Conservation (phyloP, 2,329 filamentous ascomycete species). For the Epichloe elymi region DNA sequence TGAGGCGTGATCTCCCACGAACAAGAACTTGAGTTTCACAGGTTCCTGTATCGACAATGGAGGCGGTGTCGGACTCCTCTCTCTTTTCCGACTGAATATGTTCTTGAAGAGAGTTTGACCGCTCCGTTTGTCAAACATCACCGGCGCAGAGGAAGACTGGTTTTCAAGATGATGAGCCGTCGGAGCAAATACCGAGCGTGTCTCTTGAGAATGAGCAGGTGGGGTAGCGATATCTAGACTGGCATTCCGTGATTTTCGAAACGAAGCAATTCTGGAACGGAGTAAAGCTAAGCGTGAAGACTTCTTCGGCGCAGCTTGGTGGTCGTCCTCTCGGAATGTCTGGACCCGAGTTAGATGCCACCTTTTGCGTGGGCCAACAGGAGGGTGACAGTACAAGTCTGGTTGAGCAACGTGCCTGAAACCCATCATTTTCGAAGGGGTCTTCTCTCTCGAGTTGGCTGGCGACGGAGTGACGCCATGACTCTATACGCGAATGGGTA, state of each 20-base stretch:
- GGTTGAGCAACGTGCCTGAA: slow-evolving; percentile 17
- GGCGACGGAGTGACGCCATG: slow-evolving; percentile 23
- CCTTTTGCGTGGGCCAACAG: neutral
- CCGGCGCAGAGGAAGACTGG: neutral
- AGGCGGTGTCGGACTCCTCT: slow-evolving; percentile 7
- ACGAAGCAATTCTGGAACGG: neutral
- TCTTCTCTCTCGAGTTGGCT: slow-evolving; percentile 21
- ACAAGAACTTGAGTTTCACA: slow-evolving; percentile 21
- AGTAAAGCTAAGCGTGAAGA: neutral
- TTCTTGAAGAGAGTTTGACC: neutral
- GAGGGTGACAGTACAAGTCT: slow-evolving; percentile 14
- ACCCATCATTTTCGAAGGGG: slow-evolving; percentile 24
- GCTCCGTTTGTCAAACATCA: neutral
- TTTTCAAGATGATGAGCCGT: too few species aligned
- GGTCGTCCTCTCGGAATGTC: neutral
- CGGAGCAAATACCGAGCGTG: neutral
- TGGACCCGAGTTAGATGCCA: neutral
- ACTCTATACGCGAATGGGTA: slow-evolving; percentile 13
- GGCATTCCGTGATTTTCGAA: neutral
- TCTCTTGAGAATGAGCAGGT: neutral
- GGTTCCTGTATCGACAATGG: neutral
- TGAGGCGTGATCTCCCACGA: slow-evolving; percentile 18
- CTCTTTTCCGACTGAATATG: slow-evolving; percentile 10
- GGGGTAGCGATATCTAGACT: too few species aligned
- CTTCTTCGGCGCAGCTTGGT: neutral